Conservation (phyloP, 2,329 filamentous ascomycete genomes). For the Fusarium nelsonii region DNA sequence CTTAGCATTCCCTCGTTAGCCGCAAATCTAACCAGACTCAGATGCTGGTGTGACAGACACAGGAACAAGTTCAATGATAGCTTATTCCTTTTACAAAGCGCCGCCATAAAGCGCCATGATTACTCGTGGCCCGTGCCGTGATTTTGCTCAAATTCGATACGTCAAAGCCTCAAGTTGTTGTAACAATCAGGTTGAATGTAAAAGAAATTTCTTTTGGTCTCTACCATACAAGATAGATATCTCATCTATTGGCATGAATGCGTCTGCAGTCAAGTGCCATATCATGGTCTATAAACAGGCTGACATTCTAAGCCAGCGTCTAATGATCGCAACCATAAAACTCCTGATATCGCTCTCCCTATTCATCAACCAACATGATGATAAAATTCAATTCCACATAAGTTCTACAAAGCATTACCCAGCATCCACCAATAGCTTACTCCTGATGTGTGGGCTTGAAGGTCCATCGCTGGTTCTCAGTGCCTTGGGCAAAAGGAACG, state of each 20-base stretch:
- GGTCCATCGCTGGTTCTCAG: constrained; percentile 66
- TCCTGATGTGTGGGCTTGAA: constrained; percentile 70
- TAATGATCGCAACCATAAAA: constrained; percentile 46
- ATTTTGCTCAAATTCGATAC: background rate
- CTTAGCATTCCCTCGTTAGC: background rate
- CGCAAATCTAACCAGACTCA: background rate
- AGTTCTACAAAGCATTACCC: constrained; percentile 24
- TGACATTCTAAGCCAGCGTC: constrained; percentile 27
- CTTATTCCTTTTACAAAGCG: background rate
- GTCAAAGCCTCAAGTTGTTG: background rate
- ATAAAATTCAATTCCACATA: constrained; percentile 36
- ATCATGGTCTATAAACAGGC: constrained; percentile 18
- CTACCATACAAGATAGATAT: constrained; percentile 9
- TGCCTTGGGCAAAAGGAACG: constrained; percentile 82
- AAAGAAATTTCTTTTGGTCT: constrained; percentile 11
- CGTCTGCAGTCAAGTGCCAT: constrained; percentile 7
- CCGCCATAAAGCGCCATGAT: constrained; percentile 15
- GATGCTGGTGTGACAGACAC: constrained; percentile 20
- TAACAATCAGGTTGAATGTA: background rate
- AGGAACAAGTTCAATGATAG: constrained; percentile 29
- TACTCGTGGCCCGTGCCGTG: constrained; percentile 18
- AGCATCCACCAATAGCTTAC: constrained; percentile 35
- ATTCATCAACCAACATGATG: constrained; percentile 33
- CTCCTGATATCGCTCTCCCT: constrained; percentile 47
- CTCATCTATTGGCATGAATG: background rate